phyloP scores from a whole-genome alignment of 2,329 filamentous ascomycete genomes.

The Pseudocercospora fuligena region DNA sequence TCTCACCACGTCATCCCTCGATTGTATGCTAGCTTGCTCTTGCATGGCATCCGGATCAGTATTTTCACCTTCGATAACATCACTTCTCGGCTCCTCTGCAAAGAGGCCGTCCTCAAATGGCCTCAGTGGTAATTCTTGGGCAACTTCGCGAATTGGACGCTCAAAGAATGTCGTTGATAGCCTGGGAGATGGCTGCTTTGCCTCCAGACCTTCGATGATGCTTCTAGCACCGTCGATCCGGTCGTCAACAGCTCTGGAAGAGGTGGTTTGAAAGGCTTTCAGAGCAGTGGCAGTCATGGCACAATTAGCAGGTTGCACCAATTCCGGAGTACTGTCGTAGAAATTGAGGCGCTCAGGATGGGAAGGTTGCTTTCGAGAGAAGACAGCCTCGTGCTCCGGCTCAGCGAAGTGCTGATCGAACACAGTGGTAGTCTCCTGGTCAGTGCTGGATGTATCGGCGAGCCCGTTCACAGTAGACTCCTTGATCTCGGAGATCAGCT shows the following conservation, averaged over 20 bases:
- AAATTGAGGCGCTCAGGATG: background rate
- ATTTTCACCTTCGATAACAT: background rate
- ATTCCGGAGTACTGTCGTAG: background rate
- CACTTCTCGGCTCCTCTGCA: background rate
- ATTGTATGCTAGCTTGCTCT: background rate
- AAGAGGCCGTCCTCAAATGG: background rate
- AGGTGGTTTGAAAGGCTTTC: background rate
- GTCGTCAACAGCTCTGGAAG: background rate
- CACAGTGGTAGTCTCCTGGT: background rate
- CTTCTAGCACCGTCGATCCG: background rate
- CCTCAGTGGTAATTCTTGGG: background rate
- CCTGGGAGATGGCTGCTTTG: background rate
- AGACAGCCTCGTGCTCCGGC: background rate
- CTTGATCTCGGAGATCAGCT: background rate
- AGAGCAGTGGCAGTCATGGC: slow-evolving; percentile 3
- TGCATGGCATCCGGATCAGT: background rate
- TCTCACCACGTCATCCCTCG: background rate
- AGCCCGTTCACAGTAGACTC: background rate
- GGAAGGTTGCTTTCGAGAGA: background rate
- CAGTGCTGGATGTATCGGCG: background rate
- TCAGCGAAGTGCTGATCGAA: background rate
- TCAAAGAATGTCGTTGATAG: background rate
- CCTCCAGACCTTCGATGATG: background rate
- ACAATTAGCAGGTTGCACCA: background rate
- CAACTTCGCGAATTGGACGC: background rate